phyloP scores from a whole-genome alignment of 2,329 filamentous ascomycete species.

The Scedosporium boydii region DNA sequence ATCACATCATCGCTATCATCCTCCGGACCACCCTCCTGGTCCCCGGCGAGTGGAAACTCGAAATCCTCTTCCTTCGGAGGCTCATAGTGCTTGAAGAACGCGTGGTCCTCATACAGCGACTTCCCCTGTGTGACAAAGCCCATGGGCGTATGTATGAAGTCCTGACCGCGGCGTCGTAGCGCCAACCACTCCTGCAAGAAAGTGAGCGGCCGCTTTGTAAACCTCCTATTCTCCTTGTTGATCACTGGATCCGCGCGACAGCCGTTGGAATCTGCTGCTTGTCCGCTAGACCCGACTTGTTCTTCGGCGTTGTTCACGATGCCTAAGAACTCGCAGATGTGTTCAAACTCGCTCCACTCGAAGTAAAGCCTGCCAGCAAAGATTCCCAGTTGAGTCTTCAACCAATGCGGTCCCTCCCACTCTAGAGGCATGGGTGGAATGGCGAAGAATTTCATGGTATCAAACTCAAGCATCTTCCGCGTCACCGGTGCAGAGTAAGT shows the following conservation, averaged over 20 bases:
- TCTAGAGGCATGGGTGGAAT: slow-evolving; percentile 33
- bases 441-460: slow-evolving; percentile 40
- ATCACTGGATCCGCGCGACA: slow-evolving; percentile 9
- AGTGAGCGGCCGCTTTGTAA: slow-evolving; percentile 18
- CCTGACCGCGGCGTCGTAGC: slow-evolving; percentile 42
- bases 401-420: slow-evolving; percentile 38
- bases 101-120: slow-evolving; percentile 32
- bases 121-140: slow-evolving; percentile 46
- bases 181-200: slow-evolving; percentile 51
- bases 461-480: slow-evolving; percentile 49
- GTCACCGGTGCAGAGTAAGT: slow-evolving; percentile 53
- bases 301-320: slow-evolving; percentile 8
- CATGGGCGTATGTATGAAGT: slow-evolving; percentile 51
- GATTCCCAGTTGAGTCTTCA: slow-evolving; percentile 49
- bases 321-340: slow-evolving; percentile 23
- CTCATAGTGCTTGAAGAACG: slow-evolving; percentile 34
- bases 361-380: slow-evolving; percentile 54
- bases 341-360: slow-evolving; percentile 33
- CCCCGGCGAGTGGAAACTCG: neutral
- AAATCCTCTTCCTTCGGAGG: neutral
- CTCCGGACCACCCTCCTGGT: neutral
- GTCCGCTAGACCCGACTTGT: too few relatives aligned
- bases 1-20: neutral
- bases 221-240: neutral
- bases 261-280: neutral